Conservation (phyloP, 805 yeast species). For the Naumovozyma dairenensis region DNA sequence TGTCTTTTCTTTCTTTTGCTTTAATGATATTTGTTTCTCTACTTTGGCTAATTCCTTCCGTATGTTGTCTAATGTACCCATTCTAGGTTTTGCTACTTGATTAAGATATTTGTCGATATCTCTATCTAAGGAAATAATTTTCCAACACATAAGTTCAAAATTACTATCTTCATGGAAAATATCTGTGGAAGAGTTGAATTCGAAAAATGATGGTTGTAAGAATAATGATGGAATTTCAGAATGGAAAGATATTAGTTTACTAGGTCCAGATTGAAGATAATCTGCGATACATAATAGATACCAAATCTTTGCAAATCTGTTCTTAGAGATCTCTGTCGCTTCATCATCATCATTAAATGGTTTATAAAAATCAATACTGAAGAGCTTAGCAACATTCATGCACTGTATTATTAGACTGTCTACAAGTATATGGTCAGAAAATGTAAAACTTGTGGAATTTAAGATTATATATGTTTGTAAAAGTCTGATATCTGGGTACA, state of each 20-base stretch:
- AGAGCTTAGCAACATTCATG: slow-evolving; percentile 18
- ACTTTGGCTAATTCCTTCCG: slow-evolving; percentile 17
- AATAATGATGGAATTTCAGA: slow-evolving; percentile 20
- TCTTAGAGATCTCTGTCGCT: slow-evolving; percentile 14
- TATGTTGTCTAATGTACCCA: slow-evolving; percentile 24
- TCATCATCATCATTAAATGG: slow-evolving; percentile 18
- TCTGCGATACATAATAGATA: slow-evolving; percentile 20
- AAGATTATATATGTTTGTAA: slow-evolving; percentile 21
- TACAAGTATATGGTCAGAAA: slow-evolving; percentile 6
- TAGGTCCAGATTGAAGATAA: slow-evolving; percentile 20
- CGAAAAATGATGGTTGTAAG: slow-evolving; percentile 22
- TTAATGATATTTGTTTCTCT: slow-evolving; percentile 7
- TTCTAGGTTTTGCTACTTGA: slow-evolving; percentile 17
- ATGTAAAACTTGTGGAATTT: slow-evolving; percentile 18
- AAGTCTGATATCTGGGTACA: slow-evolving; percentile 21
- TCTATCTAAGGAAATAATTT: slow-evolving; percentile 25
- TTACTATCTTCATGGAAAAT: slow-evolving; percentile 21
- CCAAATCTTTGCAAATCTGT: slow-evolving; percentile 23
- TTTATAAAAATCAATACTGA: slow-evolving; percentile 16
- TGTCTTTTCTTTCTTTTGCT: slow-evolving; percentile 7
- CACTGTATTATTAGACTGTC: slow-evolving; percentile 18
- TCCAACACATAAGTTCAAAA: slow-evolving; percentile 25
- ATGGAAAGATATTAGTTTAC: slow-evolving; percentile 14
- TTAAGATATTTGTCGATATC: slow-evolving; percentile 19
- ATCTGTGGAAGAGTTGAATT: slow-evolving; percentile 18